Conservation (phyloP, 257 asterid species). For the Lantana camara region DNA sequence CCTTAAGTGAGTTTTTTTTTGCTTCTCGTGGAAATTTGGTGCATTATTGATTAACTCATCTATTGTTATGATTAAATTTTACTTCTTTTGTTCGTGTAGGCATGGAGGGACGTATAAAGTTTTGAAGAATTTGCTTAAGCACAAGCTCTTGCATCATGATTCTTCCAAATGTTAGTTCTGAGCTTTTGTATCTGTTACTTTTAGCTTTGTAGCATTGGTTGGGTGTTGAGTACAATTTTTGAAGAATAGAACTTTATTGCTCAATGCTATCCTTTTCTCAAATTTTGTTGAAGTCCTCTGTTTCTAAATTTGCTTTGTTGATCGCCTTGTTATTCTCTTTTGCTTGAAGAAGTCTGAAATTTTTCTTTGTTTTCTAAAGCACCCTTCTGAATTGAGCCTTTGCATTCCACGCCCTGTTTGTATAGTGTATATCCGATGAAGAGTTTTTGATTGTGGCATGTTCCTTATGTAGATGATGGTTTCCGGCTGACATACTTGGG, state of each 20-base stretch:
- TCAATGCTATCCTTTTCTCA: background rate
- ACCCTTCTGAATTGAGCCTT: background rate
- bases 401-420: background rate
- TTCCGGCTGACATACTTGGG: conserved; percentile 96
- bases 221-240: background rate
- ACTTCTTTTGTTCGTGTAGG: conserved; percentile 38
- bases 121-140: conserved; percentile 90
- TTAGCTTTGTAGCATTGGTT: background rate
- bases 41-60: background rate
- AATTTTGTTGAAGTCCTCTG: background rate
- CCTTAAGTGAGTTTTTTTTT: conserved; percentile 58
- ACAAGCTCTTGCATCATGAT: conserved; percentile 95
- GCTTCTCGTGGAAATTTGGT: background rate
- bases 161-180: conserved; percentile 79
- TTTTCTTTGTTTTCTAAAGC: conserved; percentile 5
- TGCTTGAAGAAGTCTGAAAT: no score
- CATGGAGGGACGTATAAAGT: conserved; percentile 98
- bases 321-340: background rate
- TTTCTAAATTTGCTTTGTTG: conserved; percentile 5
- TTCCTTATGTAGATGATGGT: conserved; percentile 74
- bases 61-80: background rate
- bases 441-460: conserved; percentile 15
- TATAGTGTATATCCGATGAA: background rate
- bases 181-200: background rate
- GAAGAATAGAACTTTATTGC: background rate